Percentiles rank a stretch among this genome's conserved stretches.
Evolutionary conservation across 305 asterid genomes (phyloP).

Genomic region (Petunia hybrid): DNA sequence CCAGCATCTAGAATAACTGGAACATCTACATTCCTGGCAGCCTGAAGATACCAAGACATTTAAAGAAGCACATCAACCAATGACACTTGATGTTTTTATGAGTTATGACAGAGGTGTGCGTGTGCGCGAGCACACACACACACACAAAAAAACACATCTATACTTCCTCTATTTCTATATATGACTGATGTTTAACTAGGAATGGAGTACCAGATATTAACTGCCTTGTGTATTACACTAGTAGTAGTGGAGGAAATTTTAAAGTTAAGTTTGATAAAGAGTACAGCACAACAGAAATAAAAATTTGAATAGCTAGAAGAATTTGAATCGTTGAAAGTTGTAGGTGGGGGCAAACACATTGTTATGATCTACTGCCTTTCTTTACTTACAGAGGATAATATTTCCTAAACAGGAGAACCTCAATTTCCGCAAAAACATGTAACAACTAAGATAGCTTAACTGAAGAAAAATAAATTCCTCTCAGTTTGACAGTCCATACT

Average conservation of each 20-base stretch:
- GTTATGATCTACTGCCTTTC: slow-evolving; percentile 14
- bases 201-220: background rate
- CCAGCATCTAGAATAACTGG: slow-evolving; percentile 97
- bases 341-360: background rate
- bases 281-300: background rate
- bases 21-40: slow-evolving; percentile 75
- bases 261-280: background rate
- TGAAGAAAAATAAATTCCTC: background rate
- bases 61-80: slow-evolving; percentile 30
- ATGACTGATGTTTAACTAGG: background rate
- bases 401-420: slow-evolving; percentile 3
- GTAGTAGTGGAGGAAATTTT: background rate
- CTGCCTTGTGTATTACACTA: background rate
- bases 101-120: background rate
- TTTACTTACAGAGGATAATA: background rate
- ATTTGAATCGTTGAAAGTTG: background rate
- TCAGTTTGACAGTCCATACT: background rate
- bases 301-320: background rate
- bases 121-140: background rate
- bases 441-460: background rate
- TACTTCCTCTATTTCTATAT: background rate
- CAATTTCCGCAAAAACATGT: slow-evolving; percentile 5
- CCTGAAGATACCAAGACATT: slow-evolving; percentile 53
- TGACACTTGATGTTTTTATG: background rate
- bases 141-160: background rate